A percentile compares a stretch with the other conserved stretches of the same genome.
Conservation (phyloP, 768 basidiomycete species). For the Fomitopsis serialis region DNA sequence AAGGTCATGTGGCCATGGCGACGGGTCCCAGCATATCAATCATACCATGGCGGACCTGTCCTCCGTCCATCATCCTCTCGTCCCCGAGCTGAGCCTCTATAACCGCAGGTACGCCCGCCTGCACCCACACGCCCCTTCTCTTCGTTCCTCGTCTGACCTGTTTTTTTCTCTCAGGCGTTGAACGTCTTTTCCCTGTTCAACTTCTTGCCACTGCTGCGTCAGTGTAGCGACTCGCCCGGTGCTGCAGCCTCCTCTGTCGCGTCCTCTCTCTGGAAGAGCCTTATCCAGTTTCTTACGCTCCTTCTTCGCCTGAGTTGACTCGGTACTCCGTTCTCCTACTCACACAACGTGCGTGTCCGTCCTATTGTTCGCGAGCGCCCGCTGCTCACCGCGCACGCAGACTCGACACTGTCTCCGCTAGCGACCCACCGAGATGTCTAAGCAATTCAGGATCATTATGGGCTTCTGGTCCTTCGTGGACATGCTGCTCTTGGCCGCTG, state of each 20-base stretch:
- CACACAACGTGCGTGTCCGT: slow-evolving; percentile 2
- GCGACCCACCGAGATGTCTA: slow-evolving; percentile 52
- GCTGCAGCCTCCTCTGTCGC: slow-evolving; percentile 38
- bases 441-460: slow-evolving; percentile 41
- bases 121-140: slow-evolving; percentile 9
- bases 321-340: slow-evolving; percentile 2
- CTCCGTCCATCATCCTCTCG: slow-evolving; percentile 1
- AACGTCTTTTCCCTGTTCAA: slow-evolving; percentile 48
- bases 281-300: slow-evolving; percentile 13
- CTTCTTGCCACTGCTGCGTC: slow-evolving; percentile 23
- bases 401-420: slow-evolving; percentile 21
- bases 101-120: slow-evolving; percentile 11
- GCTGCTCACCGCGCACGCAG: slow-evolving; percentile 2
- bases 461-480: slow-evolving; percentile 71
- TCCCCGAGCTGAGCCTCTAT: slow-evolving; percentile 10
- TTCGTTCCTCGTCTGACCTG: slow-evolving; percentile 28
- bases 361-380: neutral
- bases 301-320: slow-evolving; percentile 16
- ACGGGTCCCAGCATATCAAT: slow-evolving; percentile 4
- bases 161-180: slow-evolving; percentile 55
- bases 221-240: slow-evolving; percentile 21
- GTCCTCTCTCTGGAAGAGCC: slow-evolving; percentile 52
- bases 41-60: slow-evolving; percentile 10
- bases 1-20: slow-evolving; percentile 17
- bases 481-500: slow-evolving; percentile 64